Base-by-base conservation (phyloP, 164 flowering plant species). In the Hamamelis virginiana region DNA sequence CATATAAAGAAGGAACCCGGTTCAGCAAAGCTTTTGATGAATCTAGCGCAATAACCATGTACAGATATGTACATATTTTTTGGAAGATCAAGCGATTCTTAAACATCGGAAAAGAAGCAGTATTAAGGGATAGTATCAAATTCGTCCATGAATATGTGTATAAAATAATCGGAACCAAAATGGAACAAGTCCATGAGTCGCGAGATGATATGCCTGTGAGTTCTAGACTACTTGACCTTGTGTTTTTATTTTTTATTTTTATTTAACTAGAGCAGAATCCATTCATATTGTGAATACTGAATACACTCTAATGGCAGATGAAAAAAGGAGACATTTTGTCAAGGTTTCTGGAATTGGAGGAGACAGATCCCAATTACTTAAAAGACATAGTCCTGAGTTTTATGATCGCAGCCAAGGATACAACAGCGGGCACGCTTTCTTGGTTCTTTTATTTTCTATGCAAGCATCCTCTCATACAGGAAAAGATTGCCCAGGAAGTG, bases 291-390 rank as follows among this genome's bases (percentile, higher is more conserved):
- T n/a, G n/a, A n/a, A n/a, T n/a, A n/a, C n/a, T 62, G 18, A 6
- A 25, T 51, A 43, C 52, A 26, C 28, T 9, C 22, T 1, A 28
- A 59, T 66, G 68, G 52, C 77, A 84, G 88, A 44, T 65, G 71
- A 75, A 85, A 68, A 86, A 77, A 74, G 87, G 84, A 2, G 91
- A 91, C n/a, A n/a, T n/a, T n/a, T n/a, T n/a, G n/a, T n/a, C n/a
- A n/a, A n/a, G n/a, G n/a, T n/a, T n/a, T n/a, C n/a, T n/a, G n/a
- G n/a, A n/a, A n/a, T n/a, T n/a, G n/a, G n/a, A n/a, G n/a, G n/a
- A n/a, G n/a, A n/a, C n/a, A n/a, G n/a, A n/a, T n/a, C n/a, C n/a
- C n/a, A n/a, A n/a, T n/a, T n/a, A n/a, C n/a, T n/a, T n/a, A n/a
- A n/a, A n/a, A n/a, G n/a, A n/a, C n/a, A n/a, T n/a, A n/a, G n/a